Percentiles rank a stretch among this genome's conserved stretches.
phyloP scores from a whole-genome alignment of 495 filamentous ascomycete genomes.

The Annulohypoxylon maeteangense region DNA sequence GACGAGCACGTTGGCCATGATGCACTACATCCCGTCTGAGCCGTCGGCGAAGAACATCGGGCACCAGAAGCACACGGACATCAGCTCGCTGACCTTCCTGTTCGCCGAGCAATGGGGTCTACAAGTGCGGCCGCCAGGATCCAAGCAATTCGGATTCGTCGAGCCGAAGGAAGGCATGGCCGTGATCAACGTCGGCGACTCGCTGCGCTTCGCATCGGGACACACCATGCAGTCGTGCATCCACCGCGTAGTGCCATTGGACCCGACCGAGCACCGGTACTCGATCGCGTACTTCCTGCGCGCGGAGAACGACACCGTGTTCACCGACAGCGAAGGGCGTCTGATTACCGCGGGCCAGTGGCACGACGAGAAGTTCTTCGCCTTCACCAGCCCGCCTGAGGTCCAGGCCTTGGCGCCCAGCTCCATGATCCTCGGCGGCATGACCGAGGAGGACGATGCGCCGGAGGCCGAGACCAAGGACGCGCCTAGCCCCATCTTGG shows the following conservation, averaged over 20 bases:
- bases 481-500: slow-evolving; percentile 39
- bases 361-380: slow-evolving; percentile 69
- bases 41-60: slow-evolving; percentile 56
- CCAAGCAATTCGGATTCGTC: slow-evolving; percentile 63
- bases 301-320: slow-evolving; percentile 63
- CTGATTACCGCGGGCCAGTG: slow-evolving; percentile 61
- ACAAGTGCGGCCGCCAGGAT: slow-evolving; percentile 61
- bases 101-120: slow-evolving; percentile 68
- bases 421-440: slow-evolving; percentile 58
- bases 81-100: slow-evolving; percentile 66
- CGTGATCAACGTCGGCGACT: slow-evolving; percentile 69
- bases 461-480: slow-evolving; percentile 30
- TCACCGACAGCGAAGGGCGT: slow-evolving; percentile 62
- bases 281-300: slow-evolving; percentile 69
- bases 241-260: slow-evolving; percentile 65
- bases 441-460: slow-evolving; percentile 55
- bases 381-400: slow-evolving; percentile 60
- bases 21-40: slow-evolving; percentile 61
- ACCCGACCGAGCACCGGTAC: slow-evolving; percentile 63
- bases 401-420: slow-evolving; percentile 55
- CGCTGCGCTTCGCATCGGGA: slow-evolving; percentile 62
- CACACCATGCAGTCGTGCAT: slow-evolving; percentile 64
- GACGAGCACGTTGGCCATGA: slow-evolving; percentile 58
- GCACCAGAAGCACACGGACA: slow-evolving; percentile 69
- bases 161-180: slow-evolving; percentile 59